Percentiles rank a stretch among this genome's conserved stretches.
Conservation (phyloP, 371 early-diverging fungal genomes). For the Thermomucor indicae-seudaticae region DNA sequence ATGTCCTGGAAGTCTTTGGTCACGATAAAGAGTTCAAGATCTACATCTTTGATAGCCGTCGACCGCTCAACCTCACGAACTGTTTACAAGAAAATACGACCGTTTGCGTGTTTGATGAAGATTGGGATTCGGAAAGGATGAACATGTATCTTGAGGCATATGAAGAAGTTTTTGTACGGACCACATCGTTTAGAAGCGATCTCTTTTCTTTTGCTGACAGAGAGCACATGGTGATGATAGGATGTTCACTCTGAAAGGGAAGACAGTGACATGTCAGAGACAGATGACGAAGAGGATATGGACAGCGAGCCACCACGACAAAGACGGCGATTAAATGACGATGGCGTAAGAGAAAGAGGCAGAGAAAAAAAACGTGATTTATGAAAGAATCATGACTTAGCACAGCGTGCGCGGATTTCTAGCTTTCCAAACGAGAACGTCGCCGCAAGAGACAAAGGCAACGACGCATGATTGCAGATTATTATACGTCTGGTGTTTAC, state of each 20-base stretch:
- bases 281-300: conserved; percentile 19
- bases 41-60: conserved; percentile 82
- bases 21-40: conserved; percentile 57
- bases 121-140: conserved; percentile 62
- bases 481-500: conserved; percentile 56
- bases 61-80: conserved; percentile 82
- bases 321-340: conserved; percentile 30
- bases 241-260: too few relatives aligned
- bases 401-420: too few relatives aligned
- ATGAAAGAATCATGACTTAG: too few relatives aligned
- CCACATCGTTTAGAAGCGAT: background rate
- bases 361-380: background rate
- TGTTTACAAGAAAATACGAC: conserved; percentile 58
- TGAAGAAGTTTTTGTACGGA: conserved; percentile 54
- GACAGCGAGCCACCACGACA: conserved; percentile 16
- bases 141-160: conserved; percentile 62
- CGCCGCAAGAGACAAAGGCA: conserved; percentile 16
- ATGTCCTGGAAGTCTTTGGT: conserved; percentile 62
- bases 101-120: conserved; percentile 77
- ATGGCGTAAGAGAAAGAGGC: conserved; percentile 5
- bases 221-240: background rate
- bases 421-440: conserved; percentile 6
- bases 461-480: conserved; percentile 41
- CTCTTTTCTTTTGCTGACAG: background rate
- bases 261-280: conserved; percentile 21